A percentile compares a stretch with the other conserved stretches of the same genome.
These are phyloP conservation scores for Naganishia cerealis DNA, from an alignment of 1,284 basidiomycete species.

Conservation along the genomic window DNA sequence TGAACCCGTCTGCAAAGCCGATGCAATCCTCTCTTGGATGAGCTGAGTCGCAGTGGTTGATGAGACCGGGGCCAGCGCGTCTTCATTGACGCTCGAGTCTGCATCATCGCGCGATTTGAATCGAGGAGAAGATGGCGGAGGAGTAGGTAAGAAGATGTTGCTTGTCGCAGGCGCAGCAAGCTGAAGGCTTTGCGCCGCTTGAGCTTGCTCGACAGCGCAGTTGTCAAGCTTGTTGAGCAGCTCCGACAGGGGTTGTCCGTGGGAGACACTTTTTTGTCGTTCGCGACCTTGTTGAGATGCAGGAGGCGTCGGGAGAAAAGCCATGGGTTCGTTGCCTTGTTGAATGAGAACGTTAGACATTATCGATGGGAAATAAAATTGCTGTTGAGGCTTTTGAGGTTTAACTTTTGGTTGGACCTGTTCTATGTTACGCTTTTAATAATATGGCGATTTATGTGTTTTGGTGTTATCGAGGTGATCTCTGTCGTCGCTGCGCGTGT, in stretches of 20 bases:
- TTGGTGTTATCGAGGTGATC: not conserved
- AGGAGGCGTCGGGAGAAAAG: constrained; percentile 13
- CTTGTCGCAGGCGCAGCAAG: constrained; percentile 16
- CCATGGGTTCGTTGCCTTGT: constrained; percentile 17
- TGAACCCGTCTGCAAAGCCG: constrained; percentile 56
- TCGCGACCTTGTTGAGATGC: constrained; percentile 15
- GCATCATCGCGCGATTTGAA: constrained; percentile 13
- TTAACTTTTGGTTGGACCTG: not conserved
- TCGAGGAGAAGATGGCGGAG: constrained; percentile 31
- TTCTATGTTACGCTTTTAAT: not conserved
- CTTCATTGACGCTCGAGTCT: constrained; percentile 19
- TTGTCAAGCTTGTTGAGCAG: constrained; percentile 32
- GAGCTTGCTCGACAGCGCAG: constrained; percentile 9
- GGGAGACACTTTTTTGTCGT: constrained; percentile 2
- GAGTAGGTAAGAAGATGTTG: constrained; percentile 30
- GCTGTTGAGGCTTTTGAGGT: constrained; percentile 10
- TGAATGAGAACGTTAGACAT: constrained; percentile 20
- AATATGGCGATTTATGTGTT: not conserved
- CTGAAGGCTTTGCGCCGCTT: not conserved
- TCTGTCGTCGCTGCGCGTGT: constrained; percentile 7
- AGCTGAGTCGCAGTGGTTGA: constrained; percentile 57
- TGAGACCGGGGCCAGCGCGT: constrained; percentile 32
- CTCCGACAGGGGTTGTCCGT: constrained; percentile 31
- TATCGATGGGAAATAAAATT: not conserved
- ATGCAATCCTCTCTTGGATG: constrained; percentile 69